Base-by-base conservation (phyloP, 2,329 filamentous ascomycete genomes). In the Beauveria bassiana region DNA sequence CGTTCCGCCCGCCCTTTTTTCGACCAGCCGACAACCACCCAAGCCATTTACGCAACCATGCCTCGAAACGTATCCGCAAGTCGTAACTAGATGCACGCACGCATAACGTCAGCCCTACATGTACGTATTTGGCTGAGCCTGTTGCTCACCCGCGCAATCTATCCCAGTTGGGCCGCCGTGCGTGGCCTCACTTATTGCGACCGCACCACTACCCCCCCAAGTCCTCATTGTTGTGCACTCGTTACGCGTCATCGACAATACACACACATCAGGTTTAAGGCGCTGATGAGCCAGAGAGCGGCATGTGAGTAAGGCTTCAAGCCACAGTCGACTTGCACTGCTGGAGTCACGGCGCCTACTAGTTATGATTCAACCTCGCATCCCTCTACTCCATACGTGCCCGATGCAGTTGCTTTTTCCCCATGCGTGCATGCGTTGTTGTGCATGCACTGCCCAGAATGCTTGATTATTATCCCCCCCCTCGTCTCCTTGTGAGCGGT, bases 21-120 rank as follows among this genome's bases (percentile, higher is more conserved):
- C 31, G 12, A 14, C 12, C 34, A 38, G 34, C 34, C 34, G 5
- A 14, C 14, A 5, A 47, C 5, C 28, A 38, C 12, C 12, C 42
- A 47, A 57, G 43, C 54, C 20, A 57, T 34, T 28, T 31, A 57
- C 43, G 54, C 43, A 57, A 49, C 54, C 54, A 49, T 58, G 55
- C 43, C 45, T 45, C 43, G 14, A 58, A 58, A 40, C 43, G 31
- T 31, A 42, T 5, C 55, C 40, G 28, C 43, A n/a, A 18, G 31
- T 47, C 38, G 22, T 45, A 28, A 28, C 6, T 22, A 22, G 20
- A 22, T 22, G 20, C 20, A 22, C 20, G 20, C 20, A 22, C 9
- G 40, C 52, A 31, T 9, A n/a, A 40, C 34, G 38, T 16, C 50
- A 28, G 34, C 18, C 47, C 18, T 50, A 50, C 22, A 16, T 22